Evolutionary conservation across 1,284 basidiomycete species (phyloP).

Genomic region (Pterula multifida): DNA sequence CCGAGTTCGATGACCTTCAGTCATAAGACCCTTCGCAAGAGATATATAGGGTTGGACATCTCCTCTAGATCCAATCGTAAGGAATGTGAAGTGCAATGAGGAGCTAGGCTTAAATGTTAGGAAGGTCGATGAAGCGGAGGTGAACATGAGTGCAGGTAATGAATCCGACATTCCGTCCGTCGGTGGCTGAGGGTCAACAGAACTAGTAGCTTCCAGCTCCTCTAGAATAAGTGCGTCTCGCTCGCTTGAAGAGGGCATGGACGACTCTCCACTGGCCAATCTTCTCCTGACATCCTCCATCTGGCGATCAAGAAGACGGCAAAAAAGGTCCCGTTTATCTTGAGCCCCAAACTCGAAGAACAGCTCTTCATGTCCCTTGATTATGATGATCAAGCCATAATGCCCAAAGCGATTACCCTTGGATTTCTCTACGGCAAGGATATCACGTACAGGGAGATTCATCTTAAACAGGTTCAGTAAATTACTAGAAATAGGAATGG

Average conservation of each 20-base stretch:
- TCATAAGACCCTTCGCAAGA: constrained; percentile 82
- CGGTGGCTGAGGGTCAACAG: constrained; percentile 27
- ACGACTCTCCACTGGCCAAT: constrained; percentile 26
- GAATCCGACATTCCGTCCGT: constrained; percentile 52
- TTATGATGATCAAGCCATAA: constrained; percentile 79
- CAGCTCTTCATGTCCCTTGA: constrained; percentile 93
- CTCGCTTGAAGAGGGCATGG: constrained; percentile 33
- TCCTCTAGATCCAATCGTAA: constrained; percentile 91
- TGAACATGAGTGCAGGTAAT: constrained; percentile 84
- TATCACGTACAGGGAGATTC: constrained; percentile 85
- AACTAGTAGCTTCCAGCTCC: constrained; percentile 47
- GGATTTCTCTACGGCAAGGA: constrained; percentile 74
- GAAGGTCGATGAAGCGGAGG: constrained; percentile 85
- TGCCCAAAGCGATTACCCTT: constrained; percentile 85
- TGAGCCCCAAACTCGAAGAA: constrained; percentile 88
- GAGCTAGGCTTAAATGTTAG: constrained; percentile 87
- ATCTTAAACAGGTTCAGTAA: constrained; percentile 43
- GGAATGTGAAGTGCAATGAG: constrained; percentile 77
- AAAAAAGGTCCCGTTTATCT: constrained; percentile 69
- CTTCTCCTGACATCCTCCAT: constrained; percentile 61
- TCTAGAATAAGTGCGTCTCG: constrained; percentile 63
- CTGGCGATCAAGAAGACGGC: constrained; percentile 64
- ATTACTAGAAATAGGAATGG: constrained; percentile 3
- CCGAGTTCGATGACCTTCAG: constrained; percentile 75
- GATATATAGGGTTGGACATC: constrained; percentile 95